phyloP scores from a whole-genome alignment of 768 basidiomycete genomes.

The Serendipita sp. region DNA sequence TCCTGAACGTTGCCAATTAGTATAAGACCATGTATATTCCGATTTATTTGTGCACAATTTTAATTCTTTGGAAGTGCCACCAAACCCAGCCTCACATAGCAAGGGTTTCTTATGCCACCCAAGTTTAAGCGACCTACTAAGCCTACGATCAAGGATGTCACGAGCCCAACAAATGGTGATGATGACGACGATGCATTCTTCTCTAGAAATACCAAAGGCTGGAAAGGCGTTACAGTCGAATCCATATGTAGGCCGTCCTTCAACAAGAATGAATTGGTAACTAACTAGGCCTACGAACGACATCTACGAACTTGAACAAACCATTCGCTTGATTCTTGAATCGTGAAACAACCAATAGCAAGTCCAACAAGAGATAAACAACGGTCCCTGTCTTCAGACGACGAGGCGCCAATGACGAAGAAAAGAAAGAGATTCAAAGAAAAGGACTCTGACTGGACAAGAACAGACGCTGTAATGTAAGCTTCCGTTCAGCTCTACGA shows the following conservation, averaged over 20 bases:
- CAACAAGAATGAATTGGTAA: not conserved
- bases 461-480: not conserved
- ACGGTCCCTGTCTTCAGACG: not conserved
- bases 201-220: not conserved
- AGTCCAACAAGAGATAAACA: not conserved
- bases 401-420: not conserved
- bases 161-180: too few relatives aligned
- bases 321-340: not conserved
- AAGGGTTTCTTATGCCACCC: not conserved
- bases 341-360: not conserved
- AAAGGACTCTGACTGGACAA: not conserved
- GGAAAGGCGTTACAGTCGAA: not conserved
- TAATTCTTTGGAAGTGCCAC: too few relatives aligned
- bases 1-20: not conserved
- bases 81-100: not conserved
- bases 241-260: not conserved
- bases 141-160: not conserved
- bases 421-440: not conserved
- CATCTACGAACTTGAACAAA: not conserved
- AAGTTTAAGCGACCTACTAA: constrained; percentile 2
- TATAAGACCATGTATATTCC: not conserved
- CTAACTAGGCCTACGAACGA: not conserved
- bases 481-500: not conserved
- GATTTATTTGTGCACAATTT: not conserved
- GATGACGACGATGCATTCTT: not conserved